These are phyloP conservation scores for Neodidymelliopsis sp. DNA, from an alignment of 2,329 filamentous ascomycete genomes.

Conservation along the genomic window DNA sequence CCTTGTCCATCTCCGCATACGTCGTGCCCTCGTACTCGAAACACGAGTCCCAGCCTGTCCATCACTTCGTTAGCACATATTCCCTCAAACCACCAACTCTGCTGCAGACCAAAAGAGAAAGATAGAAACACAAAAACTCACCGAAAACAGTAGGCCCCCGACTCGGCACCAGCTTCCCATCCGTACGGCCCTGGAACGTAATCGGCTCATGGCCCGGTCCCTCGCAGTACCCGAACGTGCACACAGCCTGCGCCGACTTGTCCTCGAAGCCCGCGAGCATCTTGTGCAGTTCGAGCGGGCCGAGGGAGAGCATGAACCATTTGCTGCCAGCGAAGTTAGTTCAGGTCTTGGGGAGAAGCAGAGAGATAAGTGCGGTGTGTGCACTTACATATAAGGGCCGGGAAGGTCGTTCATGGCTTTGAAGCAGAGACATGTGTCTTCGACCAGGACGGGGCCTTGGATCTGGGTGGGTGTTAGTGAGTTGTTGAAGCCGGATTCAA, in stretches of 20 bases:
- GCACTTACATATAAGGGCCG: constrained; percentile 88
- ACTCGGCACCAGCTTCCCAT: constrained; percentile 83
- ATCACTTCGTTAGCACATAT: constrained; percentile 1
- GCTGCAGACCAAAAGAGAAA: not conserved
- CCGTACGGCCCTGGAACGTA: constrained; percentile 89
- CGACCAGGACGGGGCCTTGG: constrained; percentile 87
- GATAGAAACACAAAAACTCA: constrained; percentile 56
- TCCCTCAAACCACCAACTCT: not conserved
- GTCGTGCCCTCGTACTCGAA: constrained; percentile 92
- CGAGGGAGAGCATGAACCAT: constrained; percentile 87
- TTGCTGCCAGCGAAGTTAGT: constrained; percentile 67
- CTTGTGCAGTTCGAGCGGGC: constrained; percentile 86
- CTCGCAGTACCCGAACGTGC: constrained; percentile 90
- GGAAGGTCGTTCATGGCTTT: constrained; percentile 89
- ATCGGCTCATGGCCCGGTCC: constrained; percentile 85
- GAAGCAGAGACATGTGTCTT: constrained; percentile 96
- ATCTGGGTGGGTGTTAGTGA: constrained; percentile 60
- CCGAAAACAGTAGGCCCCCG: constrained; percentile 84
- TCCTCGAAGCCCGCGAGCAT: constrained; percentile 87
- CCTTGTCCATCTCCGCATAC: constrained; percentile 93
- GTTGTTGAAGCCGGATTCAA: not conserved
- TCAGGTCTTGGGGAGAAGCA: not conserved
- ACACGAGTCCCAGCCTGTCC: constrained; percentile 88
- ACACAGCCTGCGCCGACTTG: constrained; percentile 91
- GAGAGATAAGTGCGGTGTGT: not conserved